A percentile compares a stretch with the other conserved stretches of the same genome.
Conservation (phyloP, 2,329 filamentous ascomycete species). For the Aspergillus hiratsukae region DNA sequence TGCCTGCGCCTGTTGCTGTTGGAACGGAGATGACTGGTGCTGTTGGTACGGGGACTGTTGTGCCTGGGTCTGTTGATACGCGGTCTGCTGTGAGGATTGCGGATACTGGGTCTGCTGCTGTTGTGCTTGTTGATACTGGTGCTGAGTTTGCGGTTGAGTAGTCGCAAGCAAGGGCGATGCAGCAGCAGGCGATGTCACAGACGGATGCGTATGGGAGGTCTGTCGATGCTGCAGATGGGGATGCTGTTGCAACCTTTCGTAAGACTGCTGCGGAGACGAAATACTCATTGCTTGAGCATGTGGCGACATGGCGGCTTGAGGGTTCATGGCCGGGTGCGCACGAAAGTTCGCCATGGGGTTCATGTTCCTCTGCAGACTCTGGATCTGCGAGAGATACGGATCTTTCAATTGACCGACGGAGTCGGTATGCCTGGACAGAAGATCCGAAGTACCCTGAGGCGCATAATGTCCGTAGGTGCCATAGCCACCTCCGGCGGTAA, state of each 20-base stretch:
- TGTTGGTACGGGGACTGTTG: slow-evolving; percentile 16
- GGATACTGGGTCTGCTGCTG: slow-evolving; percentile 12
- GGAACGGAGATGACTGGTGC: slow-evolving; percentile 14
- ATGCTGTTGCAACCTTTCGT: slow-evolving; percentile 27
- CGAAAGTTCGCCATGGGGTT: slow-evolving; percentile 30
- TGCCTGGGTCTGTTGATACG: slow-evolving; percentile 13
- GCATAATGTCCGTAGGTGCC: slow-evolving; percentile 26
- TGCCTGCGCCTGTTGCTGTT: slow-evolving; percentile 16
- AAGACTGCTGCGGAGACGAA: slow-evolving; percentile 28
- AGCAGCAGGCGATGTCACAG: slow-evolving; percentile 9
- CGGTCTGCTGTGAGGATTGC: background rate
- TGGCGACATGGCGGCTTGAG: slow-evolving; percentile 23
- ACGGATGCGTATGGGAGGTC: slow-evolving; percentile 8
- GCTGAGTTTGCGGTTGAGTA: slow-evolving; percentile 14
- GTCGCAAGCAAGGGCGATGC: slow-evolving; percentile 17
- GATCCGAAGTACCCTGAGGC: slow-evolving; percentile 24
- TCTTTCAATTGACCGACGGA: slow-evolving; percentile 23
- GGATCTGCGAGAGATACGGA: slow-evolving; percentile 20
- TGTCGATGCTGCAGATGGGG: slow-evolving; percentile 13
- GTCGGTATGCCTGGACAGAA: slow-evolving; percentile 25
- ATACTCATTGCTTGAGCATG: slow-evolving; percentile 26
- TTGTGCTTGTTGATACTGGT: slow-evolving; percentile 6
- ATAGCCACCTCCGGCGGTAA: slow-evolving; percentile 25
- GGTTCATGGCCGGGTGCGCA: slow-evolving; percentile 22
- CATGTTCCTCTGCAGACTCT: slow-evolving; percentile 27